Percentiles rank a stretch among this genome's conserved stretches.
phyloP scores from a whole-genome alignment of 2,329 filamentous ascomycete genomes.

The Phaeosphaeriaceae sp. region DNA sequence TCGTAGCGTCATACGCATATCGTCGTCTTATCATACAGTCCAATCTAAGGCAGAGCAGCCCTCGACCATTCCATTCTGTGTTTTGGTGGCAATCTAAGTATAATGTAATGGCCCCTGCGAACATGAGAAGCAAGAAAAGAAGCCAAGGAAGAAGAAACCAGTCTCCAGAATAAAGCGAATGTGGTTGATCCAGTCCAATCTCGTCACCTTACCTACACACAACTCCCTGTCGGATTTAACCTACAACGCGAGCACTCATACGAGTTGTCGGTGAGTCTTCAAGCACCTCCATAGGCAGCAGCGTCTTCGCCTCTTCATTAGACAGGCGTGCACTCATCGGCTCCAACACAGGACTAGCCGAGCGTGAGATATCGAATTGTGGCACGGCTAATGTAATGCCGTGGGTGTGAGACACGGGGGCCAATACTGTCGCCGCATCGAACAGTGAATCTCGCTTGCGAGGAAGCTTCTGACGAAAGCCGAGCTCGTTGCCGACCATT shows the following conservation, averaged over 20 bases:
- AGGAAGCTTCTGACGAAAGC: slow-evolving; percentile 54
- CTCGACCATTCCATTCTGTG: no score
- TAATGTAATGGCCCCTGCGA: no score
- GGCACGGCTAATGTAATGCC: slow-evolving; percentile 38
- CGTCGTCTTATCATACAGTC: neutral
- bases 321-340: slow-evolving; percentile 44
- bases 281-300: slow-evolving; percentile 27
- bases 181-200: no score
- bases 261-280: slow-evolving; percentile 39
- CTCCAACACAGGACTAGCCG: slow-evolving; percentile 41
- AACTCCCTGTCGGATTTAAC: neutral
- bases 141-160: no score
- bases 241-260: slow-evolving; percentile 40
- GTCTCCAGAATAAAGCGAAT: no score
- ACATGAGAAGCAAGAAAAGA: no score
- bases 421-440: slow-evolving; percentile 31
- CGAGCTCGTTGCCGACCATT: slow-evolving; percentile 52
- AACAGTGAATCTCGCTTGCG: slow-evolving; percentile 44
- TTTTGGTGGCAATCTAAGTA: no score
- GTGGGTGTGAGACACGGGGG: slow-evolving; percentile 25
- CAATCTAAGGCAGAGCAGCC: neutral
- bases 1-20: neutral
- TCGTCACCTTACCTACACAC: neutral
- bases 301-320: slow-evolving; percentile 26
- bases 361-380: slow-evolving; percentile 37